phyloP scores from a whole-genome alignment of 1,139 yeast species.

The Wickerhamomyces sp. region DNA sequence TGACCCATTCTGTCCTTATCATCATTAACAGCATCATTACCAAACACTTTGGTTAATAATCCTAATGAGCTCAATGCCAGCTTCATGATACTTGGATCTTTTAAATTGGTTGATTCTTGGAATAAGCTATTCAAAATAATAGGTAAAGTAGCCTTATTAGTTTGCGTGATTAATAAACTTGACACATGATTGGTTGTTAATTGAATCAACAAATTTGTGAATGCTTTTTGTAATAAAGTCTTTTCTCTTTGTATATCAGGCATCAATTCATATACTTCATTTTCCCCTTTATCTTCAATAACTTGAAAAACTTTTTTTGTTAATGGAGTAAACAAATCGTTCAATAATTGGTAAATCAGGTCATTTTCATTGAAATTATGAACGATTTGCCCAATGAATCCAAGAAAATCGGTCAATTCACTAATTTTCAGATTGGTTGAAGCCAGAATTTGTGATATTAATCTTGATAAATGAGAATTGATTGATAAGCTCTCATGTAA shows the following conservation, averaged over 20 bases:
- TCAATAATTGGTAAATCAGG: slow-evolving; percentile 67
- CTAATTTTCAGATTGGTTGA: slow-evolving; percentile 55
- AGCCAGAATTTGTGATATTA: slow-evolving; percentile 68
- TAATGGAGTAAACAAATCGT: slow-evolving; percentile 70
- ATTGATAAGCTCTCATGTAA: slow-evolving; percentile 44
- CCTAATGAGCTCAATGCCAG: slow-evolving; percentile 65
- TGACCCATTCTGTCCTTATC: slow-evolving; percentile 47
- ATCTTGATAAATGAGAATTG: slow-evolving; percentile 59
- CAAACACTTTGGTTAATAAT: slow-evolving; percentile 64
- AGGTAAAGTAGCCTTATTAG: slow-evolving; percentile 61
- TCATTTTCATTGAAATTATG: slow-evolving; percentile 71
- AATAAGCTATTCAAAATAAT: slow-evolving; percentile 60
- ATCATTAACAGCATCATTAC: slow-evolving; percentile 63
- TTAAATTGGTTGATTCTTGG: slow-evolving; percentile 58
- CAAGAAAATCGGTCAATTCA: slow-evolving; percentile 77
- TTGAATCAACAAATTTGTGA: slow-evolving; percentile 63
- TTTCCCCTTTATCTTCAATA: slow-evolving; percentile 40
- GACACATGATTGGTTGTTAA: slow-evolving; percentile 75
- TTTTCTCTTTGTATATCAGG: slow-evolving; percentile 55
- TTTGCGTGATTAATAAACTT: slow-evolving; percentile 66
- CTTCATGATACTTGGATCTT: slow-evolving; percentile 53
- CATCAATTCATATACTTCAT: slow-evolving; percentile 35
- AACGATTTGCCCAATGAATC: slow-evolving; percentile 83
- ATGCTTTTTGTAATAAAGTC: slow-evolving; percentile 60
- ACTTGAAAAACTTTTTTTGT: slow-evolving; percentile 58